These are phyloP conservation scores for Metrosideros polymorpha DNA, from an alignment of 441 rosid genomes.

Conservation along the genomic window DNA sequence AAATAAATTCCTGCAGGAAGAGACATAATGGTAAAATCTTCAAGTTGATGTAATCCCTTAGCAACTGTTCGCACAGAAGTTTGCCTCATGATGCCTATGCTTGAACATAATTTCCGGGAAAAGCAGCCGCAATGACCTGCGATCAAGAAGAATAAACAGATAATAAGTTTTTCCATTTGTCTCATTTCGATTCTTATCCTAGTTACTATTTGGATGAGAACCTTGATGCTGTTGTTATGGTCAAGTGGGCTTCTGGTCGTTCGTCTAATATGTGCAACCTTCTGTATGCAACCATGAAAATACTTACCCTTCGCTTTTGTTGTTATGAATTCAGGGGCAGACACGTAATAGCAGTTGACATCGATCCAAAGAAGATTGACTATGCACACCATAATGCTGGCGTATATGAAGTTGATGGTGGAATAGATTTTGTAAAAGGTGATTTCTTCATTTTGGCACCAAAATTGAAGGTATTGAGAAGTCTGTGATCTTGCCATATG, in stretches of 20 bases:
- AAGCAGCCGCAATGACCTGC: background rate
- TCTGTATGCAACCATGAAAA: background rate
- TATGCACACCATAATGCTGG: constrained; percentile 77
- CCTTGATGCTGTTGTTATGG: background rate
- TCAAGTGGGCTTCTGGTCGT: background rate
- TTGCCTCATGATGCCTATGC: background rate
- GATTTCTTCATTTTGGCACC: constrained; percentile 73
- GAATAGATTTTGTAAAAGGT: constrained; percentile 68
- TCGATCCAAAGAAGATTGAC: constrained; percentile 70
- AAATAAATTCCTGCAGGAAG: background rate
- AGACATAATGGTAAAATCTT: background rate
- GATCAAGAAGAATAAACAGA: background rate
- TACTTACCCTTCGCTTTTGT: background rate
- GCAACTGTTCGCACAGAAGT: background rate
- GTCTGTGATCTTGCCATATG: background rate
- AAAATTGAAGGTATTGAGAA: constrained; percentile 49
- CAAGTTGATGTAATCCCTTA: background rate
- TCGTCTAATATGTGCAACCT: background rate
- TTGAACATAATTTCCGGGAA: background rate
- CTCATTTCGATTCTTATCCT: background rate
- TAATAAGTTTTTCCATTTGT: background rate
- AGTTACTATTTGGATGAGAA: background rate
- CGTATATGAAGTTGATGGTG: constrained; percentile 68
- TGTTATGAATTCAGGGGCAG: constrained; percentile 41
- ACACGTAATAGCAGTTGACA: constrained; percentile 71